phyloP scores from a whole-genome alignment of 2,329 filamentous ascomycete species.

The Penicillium hesseltinei region DNA sequence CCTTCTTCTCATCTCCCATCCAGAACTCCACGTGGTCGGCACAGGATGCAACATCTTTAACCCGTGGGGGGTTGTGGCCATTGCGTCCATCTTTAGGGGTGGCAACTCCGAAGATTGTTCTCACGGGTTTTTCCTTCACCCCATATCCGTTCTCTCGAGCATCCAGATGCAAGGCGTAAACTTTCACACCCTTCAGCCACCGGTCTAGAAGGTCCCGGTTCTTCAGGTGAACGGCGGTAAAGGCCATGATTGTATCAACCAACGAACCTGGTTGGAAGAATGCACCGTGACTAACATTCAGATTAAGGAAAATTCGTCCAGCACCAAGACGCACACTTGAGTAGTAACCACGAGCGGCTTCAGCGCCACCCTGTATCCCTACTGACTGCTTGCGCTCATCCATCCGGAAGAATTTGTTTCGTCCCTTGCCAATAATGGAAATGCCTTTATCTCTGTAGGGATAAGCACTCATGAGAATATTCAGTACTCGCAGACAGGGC shows the following conservation, averaged over 20 bases:
- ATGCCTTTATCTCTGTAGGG: slow-evolving; percentile 5
- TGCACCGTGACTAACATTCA: slow-evolving; percentile 22
- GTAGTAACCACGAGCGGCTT: slow-evolving; percentile 20
- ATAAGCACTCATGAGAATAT: slow-evolving; percentile 18
- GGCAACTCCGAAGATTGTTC: slow-evolving; percentile 15
- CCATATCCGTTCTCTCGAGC: neutral
- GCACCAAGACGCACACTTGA: slow-evolving; percentile 20
- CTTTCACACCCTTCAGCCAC: slow-evolving; percentile 14
- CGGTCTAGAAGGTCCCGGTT: slow-evolving; percentile 1
- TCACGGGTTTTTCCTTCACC: neutral
- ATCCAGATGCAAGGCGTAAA: slow-evolving; percentile 12
- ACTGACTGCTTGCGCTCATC: slow-evolving; percentile 6
- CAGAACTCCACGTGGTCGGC: slow-evolving; percentile 16
- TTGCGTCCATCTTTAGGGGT: slow-evolving; percentile 8
- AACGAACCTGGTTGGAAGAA: slow-evolving; percentile 11
- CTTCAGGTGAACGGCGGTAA: neutral
- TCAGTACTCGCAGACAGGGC: slow-evolving; percentile 12
- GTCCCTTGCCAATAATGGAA: slow-evolving; percentile 14
- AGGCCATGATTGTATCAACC: neutral
- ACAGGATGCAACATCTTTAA: neutral
- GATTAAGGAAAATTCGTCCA: slow-evolving; percentile 16
- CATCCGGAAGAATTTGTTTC: slow-evolving; percentile 21
- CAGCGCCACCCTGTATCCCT: slow-evolving; percentile 12
- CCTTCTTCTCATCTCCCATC: neutral
- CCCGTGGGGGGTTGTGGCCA: slow-evolving; percentile 1